A percentile compares a stretch with the other conserved stretches of the same genome.
These are phyloP conservation scores for Seminavis robusta DNA, from an alignment of 108 stramenopile species.

Conservation along the genomic window DNA sequence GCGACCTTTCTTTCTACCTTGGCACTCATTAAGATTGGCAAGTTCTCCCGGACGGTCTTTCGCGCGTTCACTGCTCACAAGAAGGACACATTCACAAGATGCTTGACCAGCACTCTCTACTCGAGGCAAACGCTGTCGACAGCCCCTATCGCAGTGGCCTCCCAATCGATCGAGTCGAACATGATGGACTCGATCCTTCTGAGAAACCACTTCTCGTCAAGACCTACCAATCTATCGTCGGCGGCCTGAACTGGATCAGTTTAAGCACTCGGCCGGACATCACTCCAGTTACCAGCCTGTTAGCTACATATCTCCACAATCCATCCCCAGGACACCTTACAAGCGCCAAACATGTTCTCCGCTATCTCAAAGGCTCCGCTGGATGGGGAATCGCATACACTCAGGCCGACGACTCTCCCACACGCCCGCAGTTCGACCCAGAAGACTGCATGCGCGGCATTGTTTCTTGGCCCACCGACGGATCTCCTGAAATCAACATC, in stretches of 20 bases:
- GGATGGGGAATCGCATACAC: too few species aligned
- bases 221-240: not conserved
- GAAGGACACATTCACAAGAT: slow-evolving; percentile 12
- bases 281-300: not conserved
- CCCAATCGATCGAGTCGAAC: slow-evolving; percentile 14
- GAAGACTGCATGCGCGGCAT: too few species aligned
- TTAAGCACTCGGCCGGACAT: slow-evolving; percentile 2
- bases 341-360: too few species aligned
- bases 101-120: slow-evolving; percentile 4
- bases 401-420: too few species aligned
- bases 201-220: not conserved
- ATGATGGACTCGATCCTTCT: not conserved
- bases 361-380: too few species aligned
- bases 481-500: too few species aligned
- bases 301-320: not conserved
- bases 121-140: not conserved
- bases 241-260: not conserved
- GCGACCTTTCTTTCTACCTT: slow-evolving; percentile 3
- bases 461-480: too few species aligned
- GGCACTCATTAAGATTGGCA: slow-evolving; percentile 17
- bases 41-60: not conserved
- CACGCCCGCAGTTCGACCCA: too few species aligned
- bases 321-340: too few species aligned
- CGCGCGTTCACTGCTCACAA: slow-evolving; percentile 26
- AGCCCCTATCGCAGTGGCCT: slow-evolving; percentile 27